Base-by-base conservation (phyloP, 1,284 basidiomycete species). In the Microbotryum violaceum region DNA sequence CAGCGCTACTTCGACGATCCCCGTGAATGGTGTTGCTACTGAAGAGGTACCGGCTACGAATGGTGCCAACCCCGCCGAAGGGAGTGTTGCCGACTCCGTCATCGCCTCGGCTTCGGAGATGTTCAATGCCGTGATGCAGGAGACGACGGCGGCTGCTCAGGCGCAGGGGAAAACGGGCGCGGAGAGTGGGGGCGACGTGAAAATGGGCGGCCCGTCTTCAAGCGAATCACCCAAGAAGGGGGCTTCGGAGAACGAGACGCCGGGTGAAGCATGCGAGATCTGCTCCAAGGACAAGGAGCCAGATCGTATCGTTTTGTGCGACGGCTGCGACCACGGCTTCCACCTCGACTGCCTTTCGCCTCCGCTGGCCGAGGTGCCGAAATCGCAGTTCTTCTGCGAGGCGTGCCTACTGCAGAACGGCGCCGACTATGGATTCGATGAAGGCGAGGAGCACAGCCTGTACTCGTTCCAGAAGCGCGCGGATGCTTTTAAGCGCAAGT, bases 401-500 rank as follows among this genome's bases (percentile, higher is more conserved):
- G 85, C 86, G 2, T 99, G 96, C 73, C 80, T 99, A 20, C 83
- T 93, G 50, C 87, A 86, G 31, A 96, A 91, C 0, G 93, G 94
- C n/a, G 90, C 91, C 61, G 96, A 97, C 76, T 99, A 91, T 73
- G 96, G 96, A 49, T 99, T 98, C 72, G 94, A 97, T 71, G 94
- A 97, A 72, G 96, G 96, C 58, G 88, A 97, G 75, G 93, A 97
- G 69, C 94, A 99, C 75, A 86, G 85, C 65, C 81, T 99, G 49
- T 83, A 89, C 49, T 91, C 85, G 70, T 98, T 98, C 78, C 91
- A 94, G 73, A 87, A 87, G 46, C 83, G 94, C 25, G 94, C 97
- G 70, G 79, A 82, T 29, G 88, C 88, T 62, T 99, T 99, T 77
- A 84, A 90, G 61, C 81, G 84, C 58, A 79, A 85, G 58, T 98